Evolutionary conservation across 2,329 filamentous ascomycete genomes (phyloP).

Genomic region (Phoma sp.): DNA sequence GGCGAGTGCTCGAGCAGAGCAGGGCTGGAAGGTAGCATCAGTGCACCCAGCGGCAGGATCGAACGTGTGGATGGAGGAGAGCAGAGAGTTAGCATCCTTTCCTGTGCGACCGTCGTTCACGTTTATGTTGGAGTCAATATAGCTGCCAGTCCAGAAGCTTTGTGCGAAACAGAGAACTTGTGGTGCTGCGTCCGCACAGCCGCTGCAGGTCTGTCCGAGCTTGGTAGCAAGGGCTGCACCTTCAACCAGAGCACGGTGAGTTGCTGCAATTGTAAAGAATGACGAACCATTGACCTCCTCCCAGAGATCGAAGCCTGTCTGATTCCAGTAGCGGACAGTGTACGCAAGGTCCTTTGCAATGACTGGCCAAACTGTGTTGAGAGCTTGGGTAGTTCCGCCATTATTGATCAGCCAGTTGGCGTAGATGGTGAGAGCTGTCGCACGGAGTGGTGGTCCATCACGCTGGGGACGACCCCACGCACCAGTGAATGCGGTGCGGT

Average conservation of each 20-base stretch:
- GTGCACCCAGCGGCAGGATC: slow-evolving; percentile 73
- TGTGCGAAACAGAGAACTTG: slow-evolving; percentile 77
- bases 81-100: slow-evolving; percentile 74
- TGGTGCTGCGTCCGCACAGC: slow-evolving; percentile 71
- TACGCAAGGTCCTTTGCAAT: slow-evolving; percentile 79
- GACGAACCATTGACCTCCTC: slow-evolving; percentile 79
- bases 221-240: slow-evolving; percentile 71
- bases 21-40: slow-evolving; percentile 78
- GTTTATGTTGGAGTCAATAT: slow-evolving; percentile 72
- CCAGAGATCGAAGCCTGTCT: slow-evolving; percentile 77
- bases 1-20: slow-evolving; percentile 65
- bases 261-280: slow-evolving; percentile 77
- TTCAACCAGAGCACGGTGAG: slow-evolving; percentile 71
- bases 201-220: slow-evolving; percentile 66
- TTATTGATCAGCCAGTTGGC: slow-evolving; percentile 74
- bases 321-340: slow-evolving; percentile 71
- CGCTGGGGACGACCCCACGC: slow-evolving; percentile 80
- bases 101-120: slow-evolving; percentile 67
- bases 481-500: slow-evolving; percentile 69
- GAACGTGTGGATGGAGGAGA: slow-evolving; percentile 65
- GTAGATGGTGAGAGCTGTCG: slow-evolving; percentile 75
- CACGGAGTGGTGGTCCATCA: slow-evolving; percentile 79
- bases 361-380: slow-evolving; percentile 72
- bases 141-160: slow-evolving; percentile 74
- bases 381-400: slow-evolving; percentile 54